Conservation (phyloP, 208 protist species). For the Acanthamoeba quina region DNA sequence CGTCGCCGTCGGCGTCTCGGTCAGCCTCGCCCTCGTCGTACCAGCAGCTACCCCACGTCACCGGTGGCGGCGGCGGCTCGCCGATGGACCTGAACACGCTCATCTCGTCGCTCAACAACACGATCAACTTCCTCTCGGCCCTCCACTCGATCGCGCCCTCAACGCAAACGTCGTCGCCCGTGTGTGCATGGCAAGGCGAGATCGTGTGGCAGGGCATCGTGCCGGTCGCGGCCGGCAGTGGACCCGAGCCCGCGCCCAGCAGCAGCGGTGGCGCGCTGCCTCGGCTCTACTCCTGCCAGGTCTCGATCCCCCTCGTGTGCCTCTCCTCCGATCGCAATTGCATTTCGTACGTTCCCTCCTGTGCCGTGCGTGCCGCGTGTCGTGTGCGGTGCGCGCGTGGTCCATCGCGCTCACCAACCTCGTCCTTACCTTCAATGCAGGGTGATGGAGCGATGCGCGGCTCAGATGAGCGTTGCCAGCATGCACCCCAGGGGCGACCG, state of each 20-base stretch:
- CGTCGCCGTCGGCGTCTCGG: not conserved
- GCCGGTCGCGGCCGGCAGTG: not conserved
- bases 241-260: not conserved
- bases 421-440: not conserved
- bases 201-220: constrained; percentile 2
- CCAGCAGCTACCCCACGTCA: too few species aligned
- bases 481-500: not conserved
- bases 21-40: not conserved
- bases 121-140: not conserved
- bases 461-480: not conserved
- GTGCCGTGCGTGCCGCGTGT: not conserved
- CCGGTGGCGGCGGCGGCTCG: not conserved
- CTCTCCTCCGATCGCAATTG: constrained; percentile 12
- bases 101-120: constrained; percentile 4
- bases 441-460: not conserved
- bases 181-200: constrained; percentile 19
- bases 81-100: not conserved
- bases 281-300: not conserved
- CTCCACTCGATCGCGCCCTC: constrained; percentile 2
- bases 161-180: not conserved
- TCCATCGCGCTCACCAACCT: too few species aligned
- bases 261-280: not conserved
- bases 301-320: not conserved
- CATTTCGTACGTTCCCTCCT: not conserved
- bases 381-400: not conserved